Evolutionary conservation across 495 filamentous ascomycete genomes (phyloP).

Genomic region (Penicillium salamii): DNA sequence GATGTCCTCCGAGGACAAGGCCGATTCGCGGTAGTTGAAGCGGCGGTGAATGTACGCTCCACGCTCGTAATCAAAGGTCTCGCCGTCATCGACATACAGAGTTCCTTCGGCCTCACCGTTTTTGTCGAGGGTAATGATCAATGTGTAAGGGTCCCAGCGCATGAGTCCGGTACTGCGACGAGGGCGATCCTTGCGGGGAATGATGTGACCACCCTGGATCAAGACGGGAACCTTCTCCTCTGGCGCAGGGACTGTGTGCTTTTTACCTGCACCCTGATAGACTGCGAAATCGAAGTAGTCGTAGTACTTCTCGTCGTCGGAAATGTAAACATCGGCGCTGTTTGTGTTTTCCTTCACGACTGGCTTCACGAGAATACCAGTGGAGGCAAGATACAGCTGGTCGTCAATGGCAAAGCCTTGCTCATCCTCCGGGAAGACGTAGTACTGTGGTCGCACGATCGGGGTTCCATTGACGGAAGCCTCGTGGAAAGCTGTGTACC

Average conservation of each 20-base stretch:
- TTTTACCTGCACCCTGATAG: slow-evolving; percentile 66
- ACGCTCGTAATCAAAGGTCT: slow-evolving; percentile 81
- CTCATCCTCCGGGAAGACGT: slow-evolving; percentile 85
- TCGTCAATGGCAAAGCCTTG: slow-evolving; percentile 83
- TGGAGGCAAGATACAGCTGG: slow-evolving; percentile 85
- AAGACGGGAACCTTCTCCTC: slow-evolving; percentile 82
- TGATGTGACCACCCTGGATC: slow-evolving; percentile 88
- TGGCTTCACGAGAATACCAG: slow-evolving; percentile 85
- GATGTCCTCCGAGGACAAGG: slow-evolving; percentile 48
- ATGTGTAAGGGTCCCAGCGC: slow-evolving; percentile 91
- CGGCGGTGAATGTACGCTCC: slow-evolving; percentile 83
- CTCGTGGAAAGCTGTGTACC: slow-evolving; percentile 96
- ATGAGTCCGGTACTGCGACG: slow-evolving; percentile 82
- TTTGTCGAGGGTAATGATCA: slow-evolving; percentile 73
- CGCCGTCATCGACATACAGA: slow-evolving; percentile 90
- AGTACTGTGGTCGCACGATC: slow-evolving; percentile 88
- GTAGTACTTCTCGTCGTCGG: slow-evolving; percentile 84
- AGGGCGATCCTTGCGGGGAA: slow-evolving; percentile 84
- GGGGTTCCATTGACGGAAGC: slow-evolving; percentile 79
- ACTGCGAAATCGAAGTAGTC: slow-evolving; percentile 86
- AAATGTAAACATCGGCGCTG: slow-evolving; percentile 77
- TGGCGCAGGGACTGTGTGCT: slow-evolving; percentile 67
- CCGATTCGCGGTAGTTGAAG: slow-evolving; percentile 60
- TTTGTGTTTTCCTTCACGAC: slow-evolving; percentile 71
- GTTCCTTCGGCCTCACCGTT: slow-evolving; percentile 72